Percentiles rank a stretch among this genome's conserved stretches.
Evolutionary conservation across 1,139 yeast genomes (phyloP).

Genomic region (Geotrichum cucujoidarum): DNA sequence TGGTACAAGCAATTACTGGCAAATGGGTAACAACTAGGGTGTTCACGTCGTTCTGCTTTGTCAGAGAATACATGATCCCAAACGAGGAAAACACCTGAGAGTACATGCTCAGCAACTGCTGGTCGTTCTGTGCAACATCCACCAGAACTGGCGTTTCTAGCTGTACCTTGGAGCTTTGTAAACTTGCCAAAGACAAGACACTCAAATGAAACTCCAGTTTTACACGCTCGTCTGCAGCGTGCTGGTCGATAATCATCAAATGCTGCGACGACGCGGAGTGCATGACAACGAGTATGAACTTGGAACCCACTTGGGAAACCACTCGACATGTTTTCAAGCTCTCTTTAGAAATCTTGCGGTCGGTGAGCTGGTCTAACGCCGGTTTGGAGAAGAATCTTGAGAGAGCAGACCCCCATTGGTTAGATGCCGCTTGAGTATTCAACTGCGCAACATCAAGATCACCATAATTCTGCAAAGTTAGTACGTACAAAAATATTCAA

Average conservation of each 20-base stretch:
- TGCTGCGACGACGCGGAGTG: constrained; percentile 17
- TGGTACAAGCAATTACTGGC: constrained; percentile 21
- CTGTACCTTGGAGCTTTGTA: constrained; percentile 4
- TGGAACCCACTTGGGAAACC: constrained; percentile 51
- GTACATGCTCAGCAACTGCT: constrained; percentile 18
- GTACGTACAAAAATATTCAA: too few species aligned
- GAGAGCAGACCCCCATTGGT: constrained; percentile 7
- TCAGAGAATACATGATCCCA: constrained; percentile 24
- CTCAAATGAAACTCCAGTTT: constrained; percentile 46
- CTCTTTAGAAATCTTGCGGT: constrained; percentile 12
- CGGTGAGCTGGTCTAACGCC: constrained; percentile 4
- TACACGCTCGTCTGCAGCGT: constrained; percentile 72
- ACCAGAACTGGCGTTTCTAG: constrained; percentile 27
- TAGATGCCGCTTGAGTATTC: constrained; percentile 8
- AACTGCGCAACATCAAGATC: constrained; percentile 7
- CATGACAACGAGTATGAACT: constrained; percentile 49
- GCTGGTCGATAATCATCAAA: constrained; percentile 59
- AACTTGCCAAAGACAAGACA: constrained; percentile 6
- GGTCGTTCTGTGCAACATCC: constrained; percentile 34
- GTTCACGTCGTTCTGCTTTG: neutral
- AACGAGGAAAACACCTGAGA: constrained; percentile 21
- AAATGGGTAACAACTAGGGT: constrained; percentile 22
- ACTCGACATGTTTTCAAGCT: constrained; percentile 21
- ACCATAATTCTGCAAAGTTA: neutral
- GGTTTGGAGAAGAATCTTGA: constrained; percentile 9